Percentiles rank a stretch among this genome's conserved stretches.
Evolutionary conservation across 495 filamentous ascomycete species (phyloP).

Genomic region (Aspergillus bertholletiae): DNA sequence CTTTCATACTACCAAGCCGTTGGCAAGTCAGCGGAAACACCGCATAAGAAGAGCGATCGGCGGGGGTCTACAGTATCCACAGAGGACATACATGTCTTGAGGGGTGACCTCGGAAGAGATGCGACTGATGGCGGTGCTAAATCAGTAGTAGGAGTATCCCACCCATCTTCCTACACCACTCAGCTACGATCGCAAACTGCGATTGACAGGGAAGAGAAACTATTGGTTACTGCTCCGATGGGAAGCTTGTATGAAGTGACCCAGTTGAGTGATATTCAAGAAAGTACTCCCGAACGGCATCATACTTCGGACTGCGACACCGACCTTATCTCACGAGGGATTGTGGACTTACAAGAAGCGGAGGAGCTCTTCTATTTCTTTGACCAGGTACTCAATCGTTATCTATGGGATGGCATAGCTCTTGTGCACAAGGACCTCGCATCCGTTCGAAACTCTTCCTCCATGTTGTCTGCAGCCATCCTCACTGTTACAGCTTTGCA

Average conservation of each 20-base stretch:
- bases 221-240: constrained; percentile 55
- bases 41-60: constrained; percentile 32
- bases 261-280: constrained; percentile 47
- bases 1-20: constrained; percentile 43
- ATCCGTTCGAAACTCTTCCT: constrained; percentile 45
- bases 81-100: constrained; percentile 23
- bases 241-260: constrained; percentile 59
- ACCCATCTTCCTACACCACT: constrained; percentile 17
- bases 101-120: constrained; percentile 14
- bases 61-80: constrained; percentile 39
- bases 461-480: constrained; percentile 48
- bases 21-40: constrained; percentile 32
- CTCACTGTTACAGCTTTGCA: constrained; percentile 52
- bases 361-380: constrained; percentile 49
- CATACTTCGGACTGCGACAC: constrained; percentile 38
- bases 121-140: constrained; percentile 12
- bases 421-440: constrained; percentile 41
- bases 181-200: constrained; percentile 37
- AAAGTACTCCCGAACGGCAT: constrained; percentile 31
- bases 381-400: constrained; percentile 50
- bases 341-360: constrained; percentile 45
- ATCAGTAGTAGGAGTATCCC: constrained; percentile 10
- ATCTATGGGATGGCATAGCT: constrained; percentile 49
- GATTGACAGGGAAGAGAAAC: constrained; percentile 42
- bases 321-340: constrained; percentile 51